Conservation (phyloP, 2,329 filamentous ascomycete genomes). For the Venturiaceae sp. region DNA sequence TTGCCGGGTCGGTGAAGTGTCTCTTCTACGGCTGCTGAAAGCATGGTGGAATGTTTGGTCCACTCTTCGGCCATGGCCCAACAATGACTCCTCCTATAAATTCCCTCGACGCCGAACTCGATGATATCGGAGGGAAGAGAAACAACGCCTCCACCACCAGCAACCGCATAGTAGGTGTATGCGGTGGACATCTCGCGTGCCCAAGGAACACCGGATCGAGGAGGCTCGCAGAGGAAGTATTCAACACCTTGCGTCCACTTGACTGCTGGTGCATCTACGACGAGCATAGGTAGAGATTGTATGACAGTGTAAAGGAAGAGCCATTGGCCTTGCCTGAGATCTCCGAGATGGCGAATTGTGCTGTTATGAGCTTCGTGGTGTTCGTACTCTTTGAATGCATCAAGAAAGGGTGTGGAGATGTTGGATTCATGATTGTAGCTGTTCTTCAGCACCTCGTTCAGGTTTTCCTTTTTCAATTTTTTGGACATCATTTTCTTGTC, state of each 20-base stretch:
- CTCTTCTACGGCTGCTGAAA: constrained; percentile 9
- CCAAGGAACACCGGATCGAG: constrained; percentile 66
- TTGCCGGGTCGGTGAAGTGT: not conserved
- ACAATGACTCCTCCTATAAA: constrained; percentile 60
- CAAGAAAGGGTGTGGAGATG: constrained; percentile 50
- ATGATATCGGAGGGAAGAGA: constrained; percentile 54
- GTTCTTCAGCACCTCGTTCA: constrained; percentile 65
- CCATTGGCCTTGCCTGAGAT: constrained; percentile 69
- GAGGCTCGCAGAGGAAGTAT: constrained; percentile 72
- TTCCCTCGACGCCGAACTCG: constrained; percentile 56
- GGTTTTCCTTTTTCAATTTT: constrained; percentile 69
- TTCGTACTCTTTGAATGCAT: constrained; percentile 63
- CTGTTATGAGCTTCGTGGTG: constrained; percentile 55
- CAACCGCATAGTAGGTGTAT: constrained; percentile 63
- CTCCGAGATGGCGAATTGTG: constrained; percentile 55
- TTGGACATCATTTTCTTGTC: constrained; percentile 61
- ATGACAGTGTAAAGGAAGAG: constrained; percentile 71
- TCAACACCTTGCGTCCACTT: constrained; percentile 63
- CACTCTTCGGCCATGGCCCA: constrained; percentile 56
- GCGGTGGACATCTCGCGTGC: constrained; percentile 36
- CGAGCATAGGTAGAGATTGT: constrained; percentile 68
- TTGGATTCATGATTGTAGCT: constrained; percentile 72
- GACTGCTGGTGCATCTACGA: constrained; percentile 64
- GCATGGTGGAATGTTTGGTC: constrained; percentile 33
- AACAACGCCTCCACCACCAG: constrained; percentile 54